Conservation (phyloP, 1,139 yeast species). For the Candida tropicalis region DNA sequence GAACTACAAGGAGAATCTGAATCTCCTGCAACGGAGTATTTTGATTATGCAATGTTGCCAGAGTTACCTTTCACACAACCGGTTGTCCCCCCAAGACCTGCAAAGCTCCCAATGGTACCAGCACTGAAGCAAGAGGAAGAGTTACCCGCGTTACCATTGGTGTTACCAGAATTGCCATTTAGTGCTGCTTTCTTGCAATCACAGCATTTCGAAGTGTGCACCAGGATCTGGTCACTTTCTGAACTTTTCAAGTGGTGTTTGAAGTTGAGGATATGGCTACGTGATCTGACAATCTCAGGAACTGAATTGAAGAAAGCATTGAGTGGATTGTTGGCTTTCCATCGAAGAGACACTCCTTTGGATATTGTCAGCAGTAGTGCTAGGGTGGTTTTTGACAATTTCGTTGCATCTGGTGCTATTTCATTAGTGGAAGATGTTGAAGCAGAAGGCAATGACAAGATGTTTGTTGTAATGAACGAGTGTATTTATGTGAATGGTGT, state of each 20-base stretch:
- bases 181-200: conserved; percentile 52
- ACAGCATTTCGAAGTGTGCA: conserved; percentile 46
- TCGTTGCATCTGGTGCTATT: conserved; percentile 51
- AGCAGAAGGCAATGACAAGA: conserved; percentile 17
- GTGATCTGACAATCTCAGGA: conserved; percentile 51
- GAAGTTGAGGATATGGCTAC: conserved; percentile 51
- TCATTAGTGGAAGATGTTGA: conserved; percentile 17
- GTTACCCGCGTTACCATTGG: conserved; percentile 55
- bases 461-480: conserved; percentile 28
- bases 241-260: conserved; percentile 54
- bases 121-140: conserved; percentile 19
- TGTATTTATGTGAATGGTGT: conserved; percentile 36
- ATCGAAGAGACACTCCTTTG: conserved; percentile 52
- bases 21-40: conserved; percentile 31
- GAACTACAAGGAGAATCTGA: conserved; percentile 9
- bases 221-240: conserved; percentile 39
- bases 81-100: conserved; percentile 2
- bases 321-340: conserved; percentile 52
- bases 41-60: conserved; percentile 46
- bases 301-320: conserved; percentile 55
- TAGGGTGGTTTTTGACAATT: conserved; percentile 50
- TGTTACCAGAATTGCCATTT: conserved; percentile 61
- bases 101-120: conserved; percentile 4
- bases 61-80: conserved; percentile 31
- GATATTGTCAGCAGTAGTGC: conserved; percentile 61